Evolutionary conservation across 2,329 filamentous ascomycete genomes (phyloP), one percentile per base, ranked within the genome.

Genomic region (Ilyonectria destructans): DNA sequence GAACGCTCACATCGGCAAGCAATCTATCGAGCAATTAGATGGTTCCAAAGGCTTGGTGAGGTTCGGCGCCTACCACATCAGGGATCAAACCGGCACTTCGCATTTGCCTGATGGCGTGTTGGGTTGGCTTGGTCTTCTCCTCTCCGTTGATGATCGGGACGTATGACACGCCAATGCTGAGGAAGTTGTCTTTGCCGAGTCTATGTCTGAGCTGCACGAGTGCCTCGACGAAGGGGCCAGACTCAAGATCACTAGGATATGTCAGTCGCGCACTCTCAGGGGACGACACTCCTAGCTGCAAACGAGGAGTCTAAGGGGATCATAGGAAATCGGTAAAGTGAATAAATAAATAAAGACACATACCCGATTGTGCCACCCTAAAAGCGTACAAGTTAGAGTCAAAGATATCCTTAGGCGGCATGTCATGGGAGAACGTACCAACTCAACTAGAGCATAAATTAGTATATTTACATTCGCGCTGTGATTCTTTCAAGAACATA

Each of bases 81-180:
- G 91, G 92, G 67, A 86, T 89, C 62, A 94, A 82, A 78, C 95
- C 95, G 70, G 93, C 92, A 78, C 93, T 95, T 70, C 96, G 92
- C 69, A 95, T 91, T 75, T 93, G 90, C 78, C 92, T 92, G 76
- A 98, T 94, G 29, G 96, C 94, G 76, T 94, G 90, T 81, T 99
- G 96, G 0, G 96, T 99, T 0, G 96, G 96, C 85, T 98, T 98
- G 10, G 95, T 98, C 89, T 98, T 98, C 82, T 97, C 91, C 85
- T 98, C 88, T 48, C 88, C 87, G 65, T 87, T 73, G 31, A 75
- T 76, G 62, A 96, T 88, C 1, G 95, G 96, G 37, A 98, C 92
- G 75, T 95, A 93, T 5, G 93, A 95, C 69, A 98, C 96, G 82
- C 95, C 92, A 73, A 98, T 97, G 79, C 94, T 92, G 79, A 95